Base-by-base conservation (phyloP, 768 basidiomycete genomes). In the Pleurotus pulmonarius region DNA sequence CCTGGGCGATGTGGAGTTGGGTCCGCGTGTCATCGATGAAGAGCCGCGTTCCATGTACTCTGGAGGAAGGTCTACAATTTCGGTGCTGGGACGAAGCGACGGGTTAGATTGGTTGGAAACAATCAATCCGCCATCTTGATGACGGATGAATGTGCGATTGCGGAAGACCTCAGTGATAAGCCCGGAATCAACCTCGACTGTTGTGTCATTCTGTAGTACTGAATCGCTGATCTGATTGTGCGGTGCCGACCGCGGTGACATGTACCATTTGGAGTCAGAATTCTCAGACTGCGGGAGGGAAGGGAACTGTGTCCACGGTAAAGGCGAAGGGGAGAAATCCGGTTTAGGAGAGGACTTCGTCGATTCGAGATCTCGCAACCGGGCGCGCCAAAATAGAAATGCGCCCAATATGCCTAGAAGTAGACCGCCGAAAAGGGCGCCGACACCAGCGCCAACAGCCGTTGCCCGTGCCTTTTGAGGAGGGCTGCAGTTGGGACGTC, bases 381-480 rank as follows among this genome's bases (percentile, higher is more conserved):
- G 66, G 13, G 60, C 64, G 41, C 67, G 69, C 55, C 73, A 59
- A 52, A 77, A 68, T 18, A 69, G 34, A 38, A 67, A 71, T n/a
- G 72, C 67, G 2, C 64, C 63, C 9, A 65, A 40, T 16, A 69
- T 53, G 2, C 78, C 78, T 1, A 67, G 58, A 1, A 74, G 41
- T 2, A 73, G 49, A 2, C 80, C 80, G 3, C 74, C 55, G 18
- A 68, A 61, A 12, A 77, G 63, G 7, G 76, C 79, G 16, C 75
- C 76, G 11, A 75, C 59, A 11, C 75, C 73, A 11, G 72, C 65
- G 5, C 75, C 74, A 7, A 75, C 66, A 2, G 71, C 67, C 3
- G 71, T 58, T 2, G 43, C 56, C 5, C 60, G 57, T 13, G 62
- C 60, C 7, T 65, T 38, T n/a, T 38, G 54, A 12, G 58, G 20